A percentile compares a stretch with the other conserved stretches of the same genome.
These are phyloP conservation scores for Trypanosoma rangeli DNA, from an alignment of 208 protist species.

Conservation along the genomic window DNA sequence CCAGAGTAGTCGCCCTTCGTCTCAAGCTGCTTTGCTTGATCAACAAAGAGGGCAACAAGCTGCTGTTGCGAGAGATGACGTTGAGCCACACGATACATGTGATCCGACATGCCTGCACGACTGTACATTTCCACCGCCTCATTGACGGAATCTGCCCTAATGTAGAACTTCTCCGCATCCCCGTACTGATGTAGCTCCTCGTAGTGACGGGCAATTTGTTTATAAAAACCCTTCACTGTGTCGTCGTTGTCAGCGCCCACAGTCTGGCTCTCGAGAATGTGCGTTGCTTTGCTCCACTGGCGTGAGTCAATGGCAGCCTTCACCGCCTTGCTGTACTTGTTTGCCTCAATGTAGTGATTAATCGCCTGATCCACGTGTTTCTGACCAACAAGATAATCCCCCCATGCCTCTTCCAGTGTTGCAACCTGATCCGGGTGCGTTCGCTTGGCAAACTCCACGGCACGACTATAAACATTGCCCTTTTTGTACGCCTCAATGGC, in stretches of 20 bases:
- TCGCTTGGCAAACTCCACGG: constrained; percentile 92
- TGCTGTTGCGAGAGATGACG: constrained; percentile 90
- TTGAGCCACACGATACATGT: constrained; percentile 94
- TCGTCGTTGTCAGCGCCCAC: constrained; percentile 47
- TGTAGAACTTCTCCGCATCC: constrained; percentile 95
- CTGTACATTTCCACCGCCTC: constrained; percentile 98
- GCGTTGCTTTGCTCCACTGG: constrained; percentile 94
- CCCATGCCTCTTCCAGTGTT: constrained; percentile 94
- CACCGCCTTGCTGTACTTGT: constrained; percentile 94
- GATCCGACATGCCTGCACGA: constrained; percentile 89
- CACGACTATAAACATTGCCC: constrained; percentile 92
- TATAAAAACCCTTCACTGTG: constrained; percentile 77
- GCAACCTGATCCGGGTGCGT: constrained; percentile 79
- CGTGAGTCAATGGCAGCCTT: constrained; percentile 94
- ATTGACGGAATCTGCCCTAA: constrained; percentile 82
- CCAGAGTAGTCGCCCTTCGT: constrained; percentile 92
- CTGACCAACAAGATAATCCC: constrained; percentile 95
- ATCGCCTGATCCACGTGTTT: constrained; percentile 96
- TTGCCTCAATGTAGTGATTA: constrained; percentile 97
- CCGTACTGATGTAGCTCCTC: constrained; percentile 89
- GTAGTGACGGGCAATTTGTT: constrained; percentile 94
- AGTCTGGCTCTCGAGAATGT: constrained; percentile 78
- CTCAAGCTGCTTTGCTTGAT: constrained; percentile 94
- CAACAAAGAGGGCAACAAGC: constrained; percentile 91
- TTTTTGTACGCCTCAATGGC: constrained; percentile 95